phyloP scores from a whole-genome alignment of 192 early-diverging fungal species.

The Coemansia sp. region DNA sequence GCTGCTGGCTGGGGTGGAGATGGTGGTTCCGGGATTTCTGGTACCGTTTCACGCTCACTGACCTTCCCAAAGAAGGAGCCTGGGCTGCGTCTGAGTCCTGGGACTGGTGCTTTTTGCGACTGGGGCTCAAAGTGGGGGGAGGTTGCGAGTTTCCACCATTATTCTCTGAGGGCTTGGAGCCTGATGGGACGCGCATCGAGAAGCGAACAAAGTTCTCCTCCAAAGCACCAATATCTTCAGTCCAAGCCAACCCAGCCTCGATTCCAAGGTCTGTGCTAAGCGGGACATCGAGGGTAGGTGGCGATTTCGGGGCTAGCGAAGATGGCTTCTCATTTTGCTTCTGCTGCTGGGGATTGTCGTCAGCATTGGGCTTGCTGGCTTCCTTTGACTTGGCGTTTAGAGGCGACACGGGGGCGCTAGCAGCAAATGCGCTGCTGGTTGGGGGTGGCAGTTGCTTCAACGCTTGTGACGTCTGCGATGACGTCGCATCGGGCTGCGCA shows the following conservation, averaged over 20 bases:
- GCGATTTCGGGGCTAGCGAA: slow-evolving; percentile 17
- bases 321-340: neutral
- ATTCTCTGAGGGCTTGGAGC: slow-evolving; percentile 1
- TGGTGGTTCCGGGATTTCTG: neutral
- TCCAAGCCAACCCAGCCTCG: slow-evolving; percentile 43
- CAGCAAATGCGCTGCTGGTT: neutral
- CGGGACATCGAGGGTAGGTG: slow-evolving; percentile 2
- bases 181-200: slow-evolving; percentile 36
- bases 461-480: neutral
- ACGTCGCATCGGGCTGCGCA: neutral
- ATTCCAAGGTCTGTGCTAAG: slow-evolving; percentile 14
- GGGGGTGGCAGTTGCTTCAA: neutral
- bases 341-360: neutral
- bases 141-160: neutral
- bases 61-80: slow-evolving; percentile 18
- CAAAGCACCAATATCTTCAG: slow-evolving; percentile 43
- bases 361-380: neutral
- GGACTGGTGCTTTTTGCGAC: neutral
- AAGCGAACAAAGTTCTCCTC: slow-evolving; percentile 49
- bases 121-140: too few relatives aligned
- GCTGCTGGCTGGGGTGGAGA: neutral
- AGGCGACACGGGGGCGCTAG: slow-evolving; percentile 4
- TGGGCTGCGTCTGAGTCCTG: neutral
- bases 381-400: neutral
- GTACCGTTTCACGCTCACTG: slow-evolving; percentile 27